These are phyloP conservation scores for Podila horticola DNA, from an alignment of 192 early-diverging fungal genomes.

Conservation along the genomic window DNA sequence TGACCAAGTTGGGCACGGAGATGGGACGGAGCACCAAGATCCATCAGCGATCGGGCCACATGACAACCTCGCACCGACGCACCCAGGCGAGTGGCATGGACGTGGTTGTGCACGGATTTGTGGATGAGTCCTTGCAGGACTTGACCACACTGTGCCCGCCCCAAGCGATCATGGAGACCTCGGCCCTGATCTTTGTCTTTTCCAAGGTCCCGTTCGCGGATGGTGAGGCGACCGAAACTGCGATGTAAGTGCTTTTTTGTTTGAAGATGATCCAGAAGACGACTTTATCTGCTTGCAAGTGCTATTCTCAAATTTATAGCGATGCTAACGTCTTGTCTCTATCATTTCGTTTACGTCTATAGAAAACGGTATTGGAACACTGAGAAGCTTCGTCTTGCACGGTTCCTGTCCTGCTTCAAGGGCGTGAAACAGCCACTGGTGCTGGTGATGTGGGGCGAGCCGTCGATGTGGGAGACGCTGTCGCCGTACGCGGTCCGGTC, in stretches of 20 bases:
- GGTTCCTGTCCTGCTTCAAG: conserved; percentile 36
- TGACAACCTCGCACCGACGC: conserved; percentile 26
- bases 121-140: conserved; percentile 20
- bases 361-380: conserved; percentile 25
- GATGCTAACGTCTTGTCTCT: neutral
- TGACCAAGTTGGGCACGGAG: conserved; percentile 31
- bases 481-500: conserved; percentile 24
- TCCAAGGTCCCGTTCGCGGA: conserved; percentile 18
- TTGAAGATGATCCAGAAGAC: neutral
- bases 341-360: neutral
- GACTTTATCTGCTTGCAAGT: neutral
- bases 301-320: neutral
- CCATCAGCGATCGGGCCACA: conserved; percentile 33
- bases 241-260: conserved; percentile 15
- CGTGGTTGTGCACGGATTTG: conserved; percentile 35
- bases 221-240: conserved; percentile 11
- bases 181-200: conserved; percentile 43
- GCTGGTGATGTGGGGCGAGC: conserved; percentile 25
- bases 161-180: conserved; percentile 28
- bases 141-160: conserved; percentile 26
- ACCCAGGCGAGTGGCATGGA: conserved; percentile 7
- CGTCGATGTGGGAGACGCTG: conserved; percentile 37
- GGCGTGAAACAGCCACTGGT: conserved; percentile 46
- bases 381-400: conserved; percentile 26
- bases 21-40: conserved; percentile 25